phyloP scores from a whole-genome alignment of 345 rosid species.

The Eucalyptus curtisii region DNA sequence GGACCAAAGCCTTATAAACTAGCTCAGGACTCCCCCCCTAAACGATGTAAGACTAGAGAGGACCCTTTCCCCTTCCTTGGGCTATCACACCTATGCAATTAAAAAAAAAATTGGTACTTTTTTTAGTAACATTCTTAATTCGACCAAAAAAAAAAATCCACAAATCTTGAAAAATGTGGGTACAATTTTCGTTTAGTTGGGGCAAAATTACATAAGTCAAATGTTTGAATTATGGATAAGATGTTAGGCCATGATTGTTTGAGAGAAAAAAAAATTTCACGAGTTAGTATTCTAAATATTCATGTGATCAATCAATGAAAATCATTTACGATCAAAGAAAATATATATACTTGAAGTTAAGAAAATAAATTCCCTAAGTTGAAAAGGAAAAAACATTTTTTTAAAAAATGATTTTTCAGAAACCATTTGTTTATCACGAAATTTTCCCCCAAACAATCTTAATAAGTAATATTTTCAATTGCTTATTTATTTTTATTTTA shows the following conservation, averaged over 20 bases:
- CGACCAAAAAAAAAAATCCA: not conserved
- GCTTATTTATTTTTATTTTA: too few relatives aligned
- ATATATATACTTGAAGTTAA: not conserved
- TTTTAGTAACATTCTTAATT: not conserved
- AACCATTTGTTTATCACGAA: too few relatives aligned
- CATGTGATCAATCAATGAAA: fast-evolving
- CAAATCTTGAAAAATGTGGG: not conserved
- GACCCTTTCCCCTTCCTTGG: too few relatives aligned
- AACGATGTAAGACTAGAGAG: too few relatives aligned
- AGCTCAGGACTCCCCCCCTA: too few relatives aligned
- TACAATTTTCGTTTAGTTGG: not conserved
- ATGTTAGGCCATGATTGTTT: not conserved
- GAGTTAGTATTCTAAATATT: too few relatives aligned
- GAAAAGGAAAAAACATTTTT: too few relatives aligned
- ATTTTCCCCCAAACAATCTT: not conserved
- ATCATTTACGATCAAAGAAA: not conserved
- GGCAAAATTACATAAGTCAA: not conserved
- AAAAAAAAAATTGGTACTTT: not conserved
- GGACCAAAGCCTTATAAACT: too few relatives aligned
- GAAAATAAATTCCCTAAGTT: not conserved
- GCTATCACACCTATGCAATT: not conserved
- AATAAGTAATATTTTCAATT: not conserved
- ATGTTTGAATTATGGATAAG: not conserved
- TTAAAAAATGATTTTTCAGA: too few relatives aligned
- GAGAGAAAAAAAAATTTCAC: fast-evolving